Evolutionary conservation across 2,329 filamentous ascomycete genomes (phyloP), one percentile per base, ranked within the genome.

Genomic region (Beauveria brongniartii): DNA sequence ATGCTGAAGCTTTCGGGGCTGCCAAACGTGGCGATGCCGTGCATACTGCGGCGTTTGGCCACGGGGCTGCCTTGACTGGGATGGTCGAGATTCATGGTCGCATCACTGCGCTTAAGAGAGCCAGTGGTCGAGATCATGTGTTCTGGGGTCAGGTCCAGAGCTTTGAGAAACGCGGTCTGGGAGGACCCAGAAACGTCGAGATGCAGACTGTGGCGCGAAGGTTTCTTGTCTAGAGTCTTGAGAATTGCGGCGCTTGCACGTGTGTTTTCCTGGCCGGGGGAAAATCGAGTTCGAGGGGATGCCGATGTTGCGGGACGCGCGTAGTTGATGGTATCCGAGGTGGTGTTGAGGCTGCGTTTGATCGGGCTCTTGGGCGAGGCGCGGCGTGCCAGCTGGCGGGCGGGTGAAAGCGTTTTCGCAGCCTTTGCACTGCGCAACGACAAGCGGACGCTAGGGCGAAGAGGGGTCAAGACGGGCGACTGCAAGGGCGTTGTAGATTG

Each of bases 71-170:
- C 90, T 61, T 89, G 80, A 67, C 82, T 88, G 30, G 86, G 81
- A 65, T 90, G 88, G 68, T 96, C 92, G 54, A 95, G 77, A 69
- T 91, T 91, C 89, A 96, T 93, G 56, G 88, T 88, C 48, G 90
- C 88, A 76, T 97, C 93, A 70, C 89, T 93, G 67, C 94, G 87
- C 80, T 97, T 97, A 67, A 97, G 77, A 5, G 93, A 92, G 71
- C 93, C 96, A 6, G 88, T 86, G 40, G 67, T 70, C 41, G 70
- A 65, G 53, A 68, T 65, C 70, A 72, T 71, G 59, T 67, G 68
- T 34, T 74, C 71, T 55, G 59, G 66, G 53, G 74, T 77, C 20
- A 72, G 71, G 56, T 85, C 82, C 18, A 79, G 69, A n/a, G 82
- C 71, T 64, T 81, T 81, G 48, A 82, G 73, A 37, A 82, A 73